phyloP scores from a whole-genome alignment of 495 filamentous ascomycete species.

The Bacidia gigantensis region DNA sequence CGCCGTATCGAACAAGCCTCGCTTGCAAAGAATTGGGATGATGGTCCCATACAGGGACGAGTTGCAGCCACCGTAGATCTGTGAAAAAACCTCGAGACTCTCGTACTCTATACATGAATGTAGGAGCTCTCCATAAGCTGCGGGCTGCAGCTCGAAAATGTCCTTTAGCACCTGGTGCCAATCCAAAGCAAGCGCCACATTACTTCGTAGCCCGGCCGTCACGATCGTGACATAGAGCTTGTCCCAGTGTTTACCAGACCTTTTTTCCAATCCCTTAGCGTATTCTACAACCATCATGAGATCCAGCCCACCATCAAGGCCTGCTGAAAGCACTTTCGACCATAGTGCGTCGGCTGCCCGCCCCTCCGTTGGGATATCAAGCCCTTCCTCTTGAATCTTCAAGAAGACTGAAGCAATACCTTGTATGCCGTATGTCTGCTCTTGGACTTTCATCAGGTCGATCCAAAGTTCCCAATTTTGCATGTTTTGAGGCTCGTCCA shows the following conservation, averaged over 20 bases:
- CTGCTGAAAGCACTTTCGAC: conserved; percentile 38
- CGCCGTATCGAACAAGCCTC: conserved; percentile 36
- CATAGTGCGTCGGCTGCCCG: conserved; percentile 41
- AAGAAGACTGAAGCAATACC: conserved; percentile 52
- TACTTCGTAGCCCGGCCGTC: conserved; percentile 28
- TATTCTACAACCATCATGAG: conserved; percentile 40
- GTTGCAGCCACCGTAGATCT: conserved; percentile 37
- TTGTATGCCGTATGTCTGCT: conserved; percentile 42
- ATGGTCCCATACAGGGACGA: conserved; percentile 47
- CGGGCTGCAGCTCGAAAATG: conserved; percentile 18
- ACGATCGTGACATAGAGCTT: conserved; percentile 38
- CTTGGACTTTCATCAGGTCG: conserved; percentile 46
- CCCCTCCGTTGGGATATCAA: conserved; percentile 36
- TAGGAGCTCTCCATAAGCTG: conserved; percentile 28
- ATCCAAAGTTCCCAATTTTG: conserved; percentile 50
- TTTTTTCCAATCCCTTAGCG: conserved; percentile 36
- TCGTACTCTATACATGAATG: conserved; percentile 14
- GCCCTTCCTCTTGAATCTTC: conserved; percentile 35
- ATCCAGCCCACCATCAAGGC: conserved; percentile 31
- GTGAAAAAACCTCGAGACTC: conserved; percentile 19
- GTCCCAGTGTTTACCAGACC: conserved; percentile 30
- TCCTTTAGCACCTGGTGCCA: conserved; percentile 34
- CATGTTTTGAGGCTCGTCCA: background rate
- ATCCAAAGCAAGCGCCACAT: conserved; percentile 27
- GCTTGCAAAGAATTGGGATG: conserved; percentile 40